A percentile compares a stretch with the other conserved stretches of the same genome.
Evolutionary conservation across 1,139 yeast species (phyloP).

Genomic region (Saccharomycopsis hybrid): DNA sequence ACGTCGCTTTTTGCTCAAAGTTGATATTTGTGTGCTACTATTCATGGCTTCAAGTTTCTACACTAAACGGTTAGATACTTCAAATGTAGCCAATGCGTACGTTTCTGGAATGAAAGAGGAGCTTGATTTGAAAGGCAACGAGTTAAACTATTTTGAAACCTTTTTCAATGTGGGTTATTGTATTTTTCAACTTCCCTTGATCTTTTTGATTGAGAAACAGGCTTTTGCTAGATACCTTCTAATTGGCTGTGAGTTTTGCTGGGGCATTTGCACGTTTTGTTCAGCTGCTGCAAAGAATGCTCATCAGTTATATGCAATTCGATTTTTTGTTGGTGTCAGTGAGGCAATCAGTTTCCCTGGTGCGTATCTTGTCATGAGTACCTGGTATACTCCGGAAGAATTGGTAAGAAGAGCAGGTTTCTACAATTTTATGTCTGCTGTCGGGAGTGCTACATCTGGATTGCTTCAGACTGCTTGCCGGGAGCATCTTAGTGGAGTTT

Average conservation of each 20-base stretch:
- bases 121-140: slow-evolving; percentile 33
- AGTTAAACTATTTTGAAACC: slow-evolving; percentile 43
- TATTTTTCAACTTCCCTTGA: slow-evolving; percentile 49
- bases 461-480: slow-evolving; percentile 60
- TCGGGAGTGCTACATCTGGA: slow-evolving; percentile 50
- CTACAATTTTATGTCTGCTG: slow-evolving; percentile 46
- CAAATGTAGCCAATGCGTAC: slow-evolving; percentile 49
- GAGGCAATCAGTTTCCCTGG: slow-evolving; percentile 55
- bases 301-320: slow-evolving; percentile 39
- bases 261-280: slow-evolving; percentile 52
- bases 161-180: slow-evolving; percentile 56
- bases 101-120: slow-evolving; percentile 52
- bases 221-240: slow-evolving; percentile 54
- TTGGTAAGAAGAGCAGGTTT: slow-evolving; percentile 44
- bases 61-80: slow-evolving; percentile 45
- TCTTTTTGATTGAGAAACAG: slow-evolving; percentile 40
- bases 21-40: slow-evolving; percentile 51
- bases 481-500: slow-evolving; percentile 38
- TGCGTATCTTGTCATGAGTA: slow-evolving; percentile 45
- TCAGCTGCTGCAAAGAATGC: slow-evolving; percentile 36
- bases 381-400: slow-evolving; percentile 47
- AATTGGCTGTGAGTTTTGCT: slow-evolving; percentile 47
- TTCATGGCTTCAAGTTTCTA: slow-evolving; percentile 52
- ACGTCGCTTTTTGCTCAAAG: slow-evolving; percentile 38
- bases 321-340: slow-evolving; percentile 55